Base-by-base conservation (phyloP, 306 rosid species). In the Urtica urens region DNA sequence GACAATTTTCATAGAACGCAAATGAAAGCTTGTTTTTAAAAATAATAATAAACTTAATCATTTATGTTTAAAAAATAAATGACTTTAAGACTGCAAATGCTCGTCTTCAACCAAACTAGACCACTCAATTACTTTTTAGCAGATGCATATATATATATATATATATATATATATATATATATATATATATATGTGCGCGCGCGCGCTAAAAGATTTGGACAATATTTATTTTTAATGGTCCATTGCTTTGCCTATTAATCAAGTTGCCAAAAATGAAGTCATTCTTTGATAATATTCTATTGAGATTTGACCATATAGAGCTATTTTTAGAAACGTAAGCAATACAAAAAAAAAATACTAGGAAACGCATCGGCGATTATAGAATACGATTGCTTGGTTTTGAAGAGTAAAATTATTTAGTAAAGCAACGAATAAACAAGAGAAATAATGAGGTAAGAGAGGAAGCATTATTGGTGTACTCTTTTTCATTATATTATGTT, bases 381-480 rank as follows among this genome's bases (percentile, higher is more conserved):
- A 11, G 13, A 13, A 56, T 48, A 5, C 31, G 38, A 49, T 55
- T 40, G 52, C 38, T 30, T 23, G 38, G 37, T 61, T n/a, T 23
- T 28, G 33, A 50, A 51, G 21, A 16, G 29, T 1, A 23, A 16
- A 5, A 21, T 53, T n/a, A 1, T 51, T 11, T 33, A 28, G 30
- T 16, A 21, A 31, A 34, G 12, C 29, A 11, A 33, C 29, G 56
- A 55, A n/a, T 21, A 35, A 21, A 9, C 13, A 6, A 49, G 73
- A 54, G 51, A 68, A 64, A n/a, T 52, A 57, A 67, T 38, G 76
- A 40, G 60, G 68, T 21, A 38, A 41, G 61, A 57, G 55, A 27
- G 44, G 5, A 54, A 59, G 38, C 64, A 62, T 62, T 39, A 72
- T 62, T 59, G 66, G 23, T 60, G 16, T 23, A 8, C 8, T 21